Base-by-base conservation (phyloP, 2,329 filamentous ascomycete genomes). In the Colletotrichum ledebouriae region DNA sequence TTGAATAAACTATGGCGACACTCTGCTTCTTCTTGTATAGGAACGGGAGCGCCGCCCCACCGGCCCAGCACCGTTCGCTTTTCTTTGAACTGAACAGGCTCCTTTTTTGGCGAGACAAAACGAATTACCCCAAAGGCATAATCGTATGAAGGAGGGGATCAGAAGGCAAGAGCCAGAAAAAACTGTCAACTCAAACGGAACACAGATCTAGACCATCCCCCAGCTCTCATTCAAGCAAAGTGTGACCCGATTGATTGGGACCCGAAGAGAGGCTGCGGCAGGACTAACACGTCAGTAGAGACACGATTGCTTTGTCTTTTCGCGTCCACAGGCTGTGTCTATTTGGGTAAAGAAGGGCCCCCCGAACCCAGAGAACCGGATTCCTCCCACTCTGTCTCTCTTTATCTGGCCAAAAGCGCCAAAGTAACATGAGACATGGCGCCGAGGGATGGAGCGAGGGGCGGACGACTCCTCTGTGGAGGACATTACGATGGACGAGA, bases 211-310 rank as follows among this genome's bases (percentile, higher is more conserved):
- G 66, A 34, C 65, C 22, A 25, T 25, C 20, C 20, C 22, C 13
- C 25, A 11, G 29, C 33, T 47, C 20, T 42, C 22, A 46, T 50
- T 29, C 13, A 17, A 41, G 42, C 5, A n/a, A 42, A 66, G 34
- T 47, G 22, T 39, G 61, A 69, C 55, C 61, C 66, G 56, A 46
- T 13, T 47, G 33, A 39, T 49, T 52, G 66, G 66, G 47, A 56
- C 66, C 66, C 62, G 25, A 60, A 53, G 46, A 47, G 34, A 39
- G 55, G 49, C 55, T 55, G 55, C 61, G 34, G 60, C 53, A 67
- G 49, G 34, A 60, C 62, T 68, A 65, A 57, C 49, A 66, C 56
- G 61, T 66, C 66, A 66, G 62, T 56, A 46, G 49, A 69, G 66
- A 69, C 61, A 68, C 33, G 37, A 60, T 22, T 60, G 56, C 66